Percentiles rank a stretch among this genome's conserved stretches.
Evolutionary conservation across 257 asterid genomes (phyloP).

Genomic region (Petrea volubilis): DNA sequence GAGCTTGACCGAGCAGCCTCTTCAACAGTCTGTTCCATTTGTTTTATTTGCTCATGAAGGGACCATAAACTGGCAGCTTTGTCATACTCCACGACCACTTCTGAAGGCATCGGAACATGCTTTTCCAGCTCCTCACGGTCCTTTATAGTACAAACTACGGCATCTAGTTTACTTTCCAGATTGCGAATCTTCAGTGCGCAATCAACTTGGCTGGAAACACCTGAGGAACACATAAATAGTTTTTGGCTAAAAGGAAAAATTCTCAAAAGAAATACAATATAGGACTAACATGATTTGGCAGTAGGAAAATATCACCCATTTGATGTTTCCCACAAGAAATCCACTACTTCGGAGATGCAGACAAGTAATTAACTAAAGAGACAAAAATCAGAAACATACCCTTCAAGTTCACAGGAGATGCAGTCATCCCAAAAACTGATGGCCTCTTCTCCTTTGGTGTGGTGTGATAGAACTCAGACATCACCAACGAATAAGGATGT

Average conservation of each 20-base stretch:
- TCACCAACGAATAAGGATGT: constrained; percentile 96
- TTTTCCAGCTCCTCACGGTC: constrained; percentile 96
- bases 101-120: constrained; percentile 98
- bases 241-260: background rate
- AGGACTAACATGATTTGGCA: background rate
- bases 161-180: constrained; percentile 88
- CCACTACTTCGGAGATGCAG: background rate
- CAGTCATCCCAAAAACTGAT: constrained; percentile 98
- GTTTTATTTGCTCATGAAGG: constrained; percentile 93
- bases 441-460: constrained; percentile 92
- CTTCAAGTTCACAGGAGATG: constrained; percentile 98
- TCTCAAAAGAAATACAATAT: background rate
- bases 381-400: constrained; percentile 50
- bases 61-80: constrained; percentile 96
- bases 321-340: constrained; percentile 15
- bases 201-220: constrained; percentile 99
- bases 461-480: constrained; percentile 98
- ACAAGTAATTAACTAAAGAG: constrained; percentile 22
- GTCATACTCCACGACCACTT: constrained; percentile 91
- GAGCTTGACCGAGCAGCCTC: constrained; percentile 93
- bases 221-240: constrained; percentile 36
- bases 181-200: constrained; percentile 95
- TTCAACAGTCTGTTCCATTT: constrained; percentile 90
- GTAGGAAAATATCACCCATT: background rate
- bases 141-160: constrained; percentile 89